Percentiles rank a stretch among this genome's conserved stretches.
Conservation (phyloP, 345 rosid genomes). For the Linum trigynum region DNA sequence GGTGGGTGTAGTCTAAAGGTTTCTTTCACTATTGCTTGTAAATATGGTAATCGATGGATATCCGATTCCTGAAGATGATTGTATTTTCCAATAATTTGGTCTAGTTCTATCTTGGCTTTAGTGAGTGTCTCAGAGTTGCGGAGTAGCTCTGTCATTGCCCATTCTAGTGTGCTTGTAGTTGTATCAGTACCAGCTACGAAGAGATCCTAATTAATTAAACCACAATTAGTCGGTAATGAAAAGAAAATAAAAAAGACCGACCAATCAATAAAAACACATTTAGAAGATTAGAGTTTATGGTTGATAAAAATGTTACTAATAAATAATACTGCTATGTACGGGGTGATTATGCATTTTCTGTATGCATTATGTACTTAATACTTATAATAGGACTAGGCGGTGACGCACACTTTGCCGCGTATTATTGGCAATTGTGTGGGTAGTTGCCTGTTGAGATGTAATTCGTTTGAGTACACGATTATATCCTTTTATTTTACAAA, state of each 20-base stretch:
- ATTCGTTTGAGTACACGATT: too few relatives aligned
- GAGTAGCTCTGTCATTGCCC: slow-evolving; percentile 22
- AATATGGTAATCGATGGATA: not conserved
- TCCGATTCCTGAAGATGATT: slow-evolving; percentile 26
- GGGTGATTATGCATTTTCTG: too few relatives aligned
- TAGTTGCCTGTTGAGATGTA: too few relatives aligned
- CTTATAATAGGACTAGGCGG: too few relatives aligned
- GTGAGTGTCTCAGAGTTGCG: slow-evolving; percentile 21
- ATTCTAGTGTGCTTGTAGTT: slow-evolving; percentile 39
- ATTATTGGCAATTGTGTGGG: too few relatives aligned
- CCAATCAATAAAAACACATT: not conserved
- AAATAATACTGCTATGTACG: too few relatives aligned
- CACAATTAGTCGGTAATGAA: slow-evolving; percentile 24
- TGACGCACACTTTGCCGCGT: too few relatives aligned
- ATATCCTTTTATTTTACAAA: too few relatives aligned
- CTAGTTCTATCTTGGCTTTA: slow-evolving; percentile 29
- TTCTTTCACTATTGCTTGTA: too few relatives aligned
- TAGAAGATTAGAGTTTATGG: not conserved
- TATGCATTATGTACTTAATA: too few relatives aligned
- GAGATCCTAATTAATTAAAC: slow-evolving; percentile 7
- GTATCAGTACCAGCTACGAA: slow-evolving; percentile 24
- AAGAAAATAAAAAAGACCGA: slow-evolving; percentile 12
- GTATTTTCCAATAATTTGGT: slow-evolving; percentile 25
- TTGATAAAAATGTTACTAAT: too few relatives aligned
- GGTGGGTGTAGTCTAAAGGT: too few relatives aligned